These are phyloP conservation scores for Moricandia arvensis DNA, from an alignment of 345 rosid species.

Conservation along the genomic window DNA sequence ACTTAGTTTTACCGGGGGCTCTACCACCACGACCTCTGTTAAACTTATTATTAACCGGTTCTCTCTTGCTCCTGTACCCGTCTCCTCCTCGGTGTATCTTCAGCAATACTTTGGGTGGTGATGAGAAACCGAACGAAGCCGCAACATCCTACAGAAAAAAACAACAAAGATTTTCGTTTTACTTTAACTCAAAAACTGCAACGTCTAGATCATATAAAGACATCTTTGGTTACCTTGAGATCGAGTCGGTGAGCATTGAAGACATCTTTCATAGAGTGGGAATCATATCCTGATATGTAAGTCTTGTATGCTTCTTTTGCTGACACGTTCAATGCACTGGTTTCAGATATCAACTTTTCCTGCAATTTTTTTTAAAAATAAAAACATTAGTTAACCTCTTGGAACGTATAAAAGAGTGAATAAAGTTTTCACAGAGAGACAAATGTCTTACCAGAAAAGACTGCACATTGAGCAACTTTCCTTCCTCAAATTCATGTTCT, in stretches of 20 bases:
- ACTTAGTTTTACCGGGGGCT: conserved; percentile 44
- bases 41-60: conserved; percentile 43
- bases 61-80: conserved; percentile 73
- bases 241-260: conserved; percentile 85
- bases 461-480: conserved; percentile 69
- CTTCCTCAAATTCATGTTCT: conserved; percentile 72
- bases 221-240: conserved; percentile 67
- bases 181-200: neutral
- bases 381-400: neutral
- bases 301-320: conserved; percentile 95
- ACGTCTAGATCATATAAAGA: neutral
- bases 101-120: conserved; percentile 75
- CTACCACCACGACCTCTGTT: conserved; percentile 53
- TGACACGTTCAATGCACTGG: conserved; percentile 68
- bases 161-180: neutral
- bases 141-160: conserved; percentile 69
- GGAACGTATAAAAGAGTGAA: neutral
- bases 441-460: conserved; percentile 65
- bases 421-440: neutral
- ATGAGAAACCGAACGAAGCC: conserved; percentile 77
- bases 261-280: conserved; percentile 92
- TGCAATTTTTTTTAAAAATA: conserved; percentile 33
- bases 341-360: conserved; percentile 76
- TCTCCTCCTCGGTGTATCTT: conserved; percentile 69
- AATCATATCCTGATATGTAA: conserved; percentile 85